Evolutionary conservation across 441 rosid genomes (phyloP).

Genomic region (Erodium texanum): DNA sequence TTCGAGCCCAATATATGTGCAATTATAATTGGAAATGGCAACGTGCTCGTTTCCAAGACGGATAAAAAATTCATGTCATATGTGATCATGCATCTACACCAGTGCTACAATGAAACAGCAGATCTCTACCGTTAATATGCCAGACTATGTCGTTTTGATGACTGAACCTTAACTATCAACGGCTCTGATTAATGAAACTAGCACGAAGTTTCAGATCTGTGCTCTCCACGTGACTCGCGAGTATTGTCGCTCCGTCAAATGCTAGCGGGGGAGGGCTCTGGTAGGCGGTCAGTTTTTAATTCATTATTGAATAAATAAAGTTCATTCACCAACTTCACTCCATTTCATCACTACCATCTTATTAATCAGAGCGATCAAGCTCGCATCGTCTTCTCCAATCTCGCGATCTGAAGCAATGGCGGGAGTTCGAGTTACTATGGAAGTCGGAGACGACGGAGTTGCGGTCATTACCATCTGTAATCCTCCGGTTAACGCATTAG

Average conservation of each 20-base stretch:
- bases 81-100: background rate
- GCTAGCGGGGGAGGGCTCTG: background rate
- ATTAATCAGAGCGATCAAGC: too few species aligned
- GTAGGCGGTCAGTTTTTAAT: background rate
- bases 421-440: slow-evolving; percentile 44
- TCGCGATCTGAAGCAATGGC: slow-evolving; percentile 33
- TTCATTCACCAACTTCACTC: background rate
- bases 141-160: too few species aligned
- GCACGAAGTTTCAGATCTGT: background rate
- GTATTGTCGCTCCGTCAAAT: background rate
- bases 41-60: too few species aligned
- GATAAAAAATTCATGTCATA: too few species aligned
- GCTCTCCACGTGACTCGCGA: background rate
- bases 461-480: slow-evolving; percentile 70
- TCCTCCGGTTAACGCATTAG: slow-evolving; percentile 88
- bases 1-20: too few species aligned
- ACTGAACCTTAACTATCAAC: background rate
- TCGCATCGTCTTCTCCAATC: background rate
- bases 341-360: background rate
- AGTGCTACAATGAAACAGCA: background rate
- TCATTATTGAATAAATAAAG: background rate
- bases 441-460: slow-evolving; percentile 82
- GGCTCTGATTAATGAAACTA: background rate
- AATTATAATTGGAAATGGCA: too few species aligned
- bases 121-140: background rate